These are phyloP conservation scores for Musa itinerans DNA, from an alignment of 176 grass and related monocot genomes.

Conservation along the genomic window DNA sequence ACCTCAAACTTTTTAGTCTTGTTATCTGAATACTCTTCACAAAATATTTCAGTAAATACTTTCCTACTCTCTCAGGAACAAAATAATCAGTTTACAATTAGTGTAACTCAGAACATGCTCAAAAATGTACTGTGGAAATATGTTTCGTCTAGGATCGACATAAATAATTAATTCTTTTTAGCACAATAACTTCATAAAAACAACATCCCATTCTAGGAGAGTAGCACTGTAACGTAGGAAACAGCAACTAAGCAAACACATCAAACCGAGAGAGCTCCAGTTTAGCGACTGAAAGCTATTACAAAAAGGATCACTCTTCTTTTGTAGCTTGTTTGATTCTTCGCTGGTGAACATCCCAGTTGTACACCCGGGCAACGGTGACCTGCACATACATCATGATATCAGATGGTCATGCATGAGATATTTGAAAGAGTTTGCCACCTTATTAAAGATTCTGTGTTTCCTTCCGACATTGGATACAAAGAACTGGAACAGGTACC, in stretches of 20 bases:
- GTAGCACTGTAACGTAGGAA: background rate
- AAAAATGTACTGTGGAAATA: background rate
- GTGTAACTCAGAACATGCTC: background rate
- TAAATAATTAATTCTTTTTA: background rate
- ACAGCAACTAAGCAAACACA: background rate
- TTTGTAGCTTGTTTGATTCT: slow-evolving; percentile 59
- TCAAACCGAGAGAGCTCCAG: background rate
- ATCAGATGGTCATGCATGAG: background rate
- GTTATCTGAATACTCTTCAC: no score
- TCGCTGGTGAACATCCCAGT: slow-evolving; percentile 97
- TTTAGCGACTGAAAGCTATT: background rate
- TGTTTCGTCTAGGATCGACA: background rate
- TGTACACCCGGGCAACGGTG: slow-evolving; percentile 86
- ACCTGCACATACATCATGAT: slow-evolving; percentile 35
- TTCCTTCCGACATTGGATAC: background rate
- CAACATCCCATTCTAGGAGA: no score
- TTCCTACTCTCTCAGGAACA: background rate
- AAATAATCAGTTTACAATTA: background rate
- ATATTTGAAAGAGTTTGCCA: background rate
- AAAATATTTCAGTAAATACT: no score
- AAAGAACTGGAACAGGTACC: slow-evolving; percentile 22
- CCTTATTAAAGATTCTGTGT: background rate
- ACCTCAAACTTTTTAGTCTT: no score
- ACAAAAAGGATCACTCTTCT: slow-evolving; percentile 36
- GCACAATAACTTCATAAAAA: background rate